Conservation (phyloP, 2,329 filamentous ascomycete species). For the Arthrobotrys musiformis region DNA sequence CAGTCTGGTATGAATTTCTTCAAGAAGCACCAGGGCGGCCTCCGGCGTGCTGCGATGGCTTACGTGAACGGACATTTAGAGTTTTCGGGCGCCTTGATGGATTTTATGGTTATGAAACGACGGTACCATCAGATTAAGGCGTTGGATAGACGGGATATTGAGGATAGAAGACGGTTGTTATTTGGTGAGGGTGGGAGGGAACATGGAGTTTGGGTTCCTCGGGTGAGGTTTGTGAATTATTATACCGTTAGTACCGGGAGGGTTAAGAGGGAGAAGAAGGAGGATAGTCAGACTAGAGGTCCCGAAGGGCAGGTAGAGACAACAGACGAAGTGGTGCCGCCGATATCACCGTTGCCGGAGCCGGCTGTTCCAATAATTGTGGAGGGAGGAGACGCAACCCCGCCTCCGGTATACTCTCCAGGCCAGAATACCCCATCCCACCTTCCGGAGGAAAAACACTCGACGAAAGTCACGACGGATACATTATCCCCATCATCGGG, state of each 20-base stretch:
- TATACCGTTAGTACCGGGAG: conserved; percentile 86
- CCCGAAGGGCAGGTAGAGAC: conserved; percentile 31
- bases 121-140: conserved; percentile 77
- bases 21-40: conserved; percentile 79
- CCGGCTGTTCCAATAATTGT: conserved; percentile 7
- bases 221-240: conserved; percentile 86
- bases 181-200: conserved; percentile 52
- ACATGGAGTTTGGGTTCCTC: conserved; percentile 59
- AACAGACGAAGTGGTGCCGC: conserved; percentile 55
- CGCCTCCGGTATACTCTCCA: conserved; percentile 25
- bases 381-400: background rate
- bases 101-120: conserved; percentile 75
- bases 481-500: conserved; percentile 11
- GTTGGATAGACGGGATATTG: conserved; percentile 68
- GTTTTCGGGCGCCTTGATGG: conserved; percentile 82
- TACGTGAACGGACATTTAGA: conserved; percentile 84
- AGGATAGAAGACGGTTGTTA: conserved; percentile 21
- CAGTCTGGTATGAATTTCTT: conserved; percentile 74
- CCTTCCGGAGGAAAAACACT: background rate
- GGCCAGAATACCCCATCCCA: background rate
- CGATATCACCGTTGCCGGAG: conserved; percentile 43
- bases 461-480: background rate
- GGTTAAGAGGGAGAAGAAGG: conserved; percentile 66
- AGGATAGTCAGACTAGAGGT: conserved; percentile 8
- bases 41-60: conserved; percentile 75